These are phyloP conservation scores for Collybiopsis luxurians DNA, from an alignment of 768 basidiomycete genomes.

Conservation along the genomic window DNA sequence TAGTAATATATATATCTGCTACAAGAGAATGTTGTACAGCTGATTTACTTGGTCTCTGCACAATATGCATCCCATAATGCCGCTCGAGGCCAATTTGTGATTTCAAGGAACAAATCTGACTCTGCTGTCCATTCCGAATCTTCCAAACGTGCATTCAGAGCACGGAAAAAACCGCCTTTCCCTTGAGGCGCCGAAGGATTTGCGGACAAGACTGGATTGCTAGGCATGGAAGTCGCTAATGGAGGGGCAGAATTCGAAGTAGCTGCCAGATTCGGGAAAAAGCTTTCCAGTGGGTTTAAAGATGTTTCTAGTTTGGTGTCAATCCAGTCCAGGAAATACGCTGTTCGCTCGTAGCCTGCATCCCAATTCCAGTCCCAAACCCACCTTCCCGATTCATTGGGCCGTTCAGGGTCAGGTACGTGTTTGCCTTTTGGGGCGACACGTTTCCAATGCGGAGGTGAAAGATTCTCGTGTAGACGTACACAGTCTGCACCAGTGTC, in stretches of 20 bases:
- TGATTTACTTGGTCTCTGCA: not conserved
- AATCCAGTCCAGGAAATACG: slow-evolving; percentile 72
- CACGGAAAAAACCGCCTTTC: not conserved
- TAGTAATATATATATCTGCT: too few species aligned
- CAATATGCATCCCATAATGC: slow-evolving; percentile 2
- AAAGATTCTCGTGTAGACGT: slow-evolving; percentile 53
- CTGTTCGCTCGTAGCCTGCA: slow-evolving; percentile 71
- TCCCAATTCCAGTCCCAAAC: slow-evolving; percentile 56
- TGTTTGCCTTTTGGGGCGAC: slow-evolving; percentile 16
- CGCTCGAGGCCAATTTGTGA: slow-evolving; percentile 2
- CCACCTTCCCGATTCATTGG: not conserved
- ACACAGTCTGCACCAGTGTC: slow-evolving; percentile 58
- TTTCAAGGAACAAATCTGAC: not conserved
- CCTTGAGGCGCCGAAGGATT: not conserved
- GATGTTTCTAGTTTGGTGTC: slow-evolving; percentile 1
- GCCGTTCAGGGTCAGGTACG: not conserved
- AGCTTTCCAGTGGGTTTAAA: not conserved
- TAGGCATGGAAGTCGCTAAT: not conserved
- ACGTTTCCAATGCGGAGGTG: slow-evolving; percentile 70
- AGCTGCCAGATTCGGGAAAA: not conserved
- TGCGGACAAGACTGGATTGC: too few species aligned
- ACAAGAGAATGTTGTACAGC: too few species aligned
- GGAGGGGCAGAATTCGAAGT: not conserved
- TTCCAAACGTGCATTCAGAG: not conserved
- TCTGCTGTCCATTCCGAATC: not conserved